phyloP scores from a whole-genome alignment of 1,284 basidiomycete species.

The Erythrobasidium hasegawianum region DNA sequence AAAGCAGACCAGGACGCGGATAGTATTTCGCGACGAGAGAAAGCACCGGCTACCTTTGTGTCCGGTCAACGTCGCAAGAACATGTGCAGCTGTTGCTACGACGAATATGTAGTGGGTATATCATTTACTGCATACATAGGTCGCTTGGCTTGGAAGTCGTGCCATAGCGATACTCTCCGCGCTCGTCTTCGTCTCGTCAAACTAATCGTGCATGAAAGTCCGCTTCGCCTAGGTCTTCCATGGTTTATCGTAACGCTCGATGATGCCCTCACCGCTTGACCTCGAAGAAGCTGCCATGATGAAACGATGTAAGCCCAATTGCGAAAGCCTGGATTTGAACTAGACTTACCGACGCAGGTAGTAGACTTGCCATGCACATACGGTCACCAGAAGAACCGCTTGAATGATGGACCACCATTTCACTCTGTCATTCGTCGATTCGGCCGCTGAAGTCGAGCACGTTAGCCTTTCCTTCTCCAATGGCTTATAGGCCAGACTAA shows the following conservation, averaged over 20 bases:
- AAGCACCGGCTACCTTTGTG: too few species aligned
- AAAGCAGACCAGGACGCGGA: not conserved
- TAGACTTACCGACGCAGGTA: constrained; percentile 62
- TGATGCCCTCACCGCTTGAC: constrained; percentile 11
- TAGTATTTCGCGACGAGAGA: too few species aligned
- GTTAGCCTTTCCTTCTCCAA: not conserved
- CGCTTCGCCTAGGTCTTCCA: too few species aligned
- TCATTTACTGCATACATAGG: too few species aligned
- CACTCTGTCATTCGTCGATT: constrained; percentile 73
- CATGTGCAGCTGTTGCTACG: too few species aligned
- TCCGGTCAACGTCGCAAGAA: too few species aligned
- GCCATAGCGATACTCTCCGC: too few species aligned
- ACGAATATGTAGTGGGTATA: too few species aligned
- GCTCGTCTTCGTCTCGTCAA: too few species aligned
- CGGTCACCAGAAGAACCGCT: constrained; percentile 75
- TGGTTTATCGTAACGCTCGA: too few species aligned
- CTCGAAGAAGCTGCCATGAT: constrained; percentile 32
- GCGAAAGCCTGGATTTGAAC: not conserved
- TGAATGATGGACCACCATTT: constrained; percentile 99
- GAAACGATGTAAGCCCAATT: not conserved
- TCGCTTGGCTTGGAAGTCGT: too few species aligned
- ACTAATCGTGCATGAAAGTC: too few species aligned
- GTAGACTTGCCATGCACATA: constrained; percentile 96
- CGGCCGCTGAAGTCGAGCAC: constrained; percentile 48
- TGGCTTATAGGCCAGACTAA: constrained; percentile 42